A percentile compares a stretch with the other conserved stretches of the same genome.
These are phyloP conservation scores for Cercospora sp. DNA, from an alignment of 2,329 filamentous ascomycete genomes.

Conservation along the genomic window DNA sequence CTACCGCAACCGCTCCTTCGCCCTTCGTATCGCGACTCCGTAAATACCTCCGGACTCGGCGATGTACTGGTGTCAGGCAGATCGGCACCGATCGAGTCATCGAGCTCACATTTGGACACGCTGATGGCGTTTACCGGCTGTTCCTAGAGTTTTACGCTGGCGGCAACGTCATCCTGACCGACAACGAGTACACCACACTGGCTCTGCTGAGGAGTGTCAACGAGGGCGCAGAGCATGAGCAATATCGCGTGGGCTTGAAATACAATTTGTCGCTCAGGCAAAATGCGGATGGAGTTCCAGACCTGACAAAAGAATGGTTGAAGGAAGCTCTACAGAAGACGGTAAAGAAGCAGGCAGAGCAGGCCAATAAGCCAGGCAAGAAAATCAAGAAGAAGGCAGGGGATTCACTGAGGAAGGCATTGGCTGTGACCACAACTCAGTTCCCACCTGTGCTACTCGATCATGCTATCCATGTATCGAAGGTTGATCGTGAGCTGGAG, in stretches of 20 bases:
- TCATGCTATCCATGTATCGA: constrained; percentile 70
- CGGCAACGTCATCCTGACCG: constrained; percentile 91
- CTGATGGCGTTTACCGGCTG: constrained; percentile 78
- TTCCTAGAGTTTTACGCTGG: constrained; percentile 96
- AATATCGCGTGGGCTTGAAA: constrained; percentile 71
- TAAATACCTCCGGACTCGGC: constrained; percentile 82
- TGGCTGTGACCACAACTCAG: constrained; percentile 84
- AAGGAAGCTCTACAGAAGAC: constrained; percentile 67
- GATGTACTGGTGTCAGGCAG: constrained; percentile 78
- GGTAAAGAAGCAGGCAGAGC: constrained; percentile 58
- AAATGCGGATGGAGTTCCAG: constrained; percentile 75
- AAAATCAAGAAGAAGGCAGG: constrained; percentile 74
- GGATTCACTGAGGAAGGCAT: constrained; percentile 73
- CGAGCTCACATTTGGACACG: constrained; percentile 79
- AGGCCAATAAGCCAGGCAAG: constrained; percentile 53
- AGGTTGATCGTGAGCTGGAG: constrained; percentile 68
- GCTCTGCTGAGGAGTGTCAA: constrained; percentile 77
- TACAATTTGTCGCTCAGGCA: constrained; percentile 82
- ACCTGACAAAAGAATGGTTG: constrained; percentile 72
- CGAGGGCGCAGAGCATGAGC: constrained; percentile 80
- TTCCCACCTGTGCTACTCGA: constrained; percentile 85
- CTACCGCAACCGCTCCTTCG: constrained; percentile 80
- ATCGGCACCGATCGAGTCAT: constrained; percentile 92
- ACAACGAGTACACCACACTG: constrained; percentile 78
- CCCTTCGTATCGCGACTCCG: constrained; percentile 81